Evolutionary conservation across 139 green algal species (phyloP), one percentile per base, ranked within the genome.

Genomic region (Ettlia oleoabundans): DNA sequence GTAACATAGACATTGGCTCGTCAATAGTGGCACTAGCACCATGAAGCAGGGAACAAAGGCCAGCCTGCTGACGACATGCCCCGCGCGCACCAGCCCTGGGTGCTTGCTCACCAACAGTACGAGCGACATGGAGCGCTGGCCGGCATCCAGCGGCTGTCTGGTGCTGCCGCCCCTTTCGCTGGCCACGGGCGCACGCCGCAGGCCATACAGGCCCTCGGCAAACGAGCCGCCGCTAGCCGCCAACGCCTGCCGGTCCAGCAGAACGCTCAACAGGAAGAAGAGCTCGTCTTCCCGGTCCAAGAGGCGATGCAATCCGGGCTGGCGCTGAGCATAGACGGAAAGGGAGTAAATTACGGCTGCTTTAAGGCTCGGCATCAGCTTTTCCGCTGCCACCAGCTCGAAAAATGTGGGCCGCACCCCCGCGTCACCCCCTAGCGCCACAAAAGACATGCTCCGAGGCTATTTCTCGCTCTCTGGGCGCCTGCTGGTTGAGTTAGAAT

Each of bases 351-450:
- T 51, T 0, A 93, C 77, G 0, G 94, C 94, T 1, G 88, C 85
- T 37, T 92, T 92, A 3, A 98, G 71, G 69, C 84, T 94, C 21
- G 93, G 89, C 76, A 96, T 92, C 2, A 98, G 87, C 22, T 89
- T 78, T 22, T 96, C 94, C 3, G 94, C 93, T 7, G 94, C 94
- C 4, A 96, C 79, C 9, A 96, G 86, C 86, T 98, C 94, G 73
- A 98, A 98, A 58, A 96, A 97, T 1, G 94, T 97, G 15, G 94
- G 94, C 28, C 80, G 75, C 1, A 84, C 63, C n/a, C 75, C 85
- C 1, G 84, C 88, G 30, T 93, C 90, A 21, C 92, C 91, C 0
- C 92, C 93, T 5, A 97, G 63, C n/a, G 82, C 41, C 24, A 96
- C 87, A 40, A 97, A 97, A 22, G 90, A 88, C 93, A 95, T 95